Percentiles rank a stretch among this genome's conserved stretches.
Evolutionary conservation across 1,139 yeast species (phyloP).

Genomic region (Suhomyces guaymorum): DNA sequence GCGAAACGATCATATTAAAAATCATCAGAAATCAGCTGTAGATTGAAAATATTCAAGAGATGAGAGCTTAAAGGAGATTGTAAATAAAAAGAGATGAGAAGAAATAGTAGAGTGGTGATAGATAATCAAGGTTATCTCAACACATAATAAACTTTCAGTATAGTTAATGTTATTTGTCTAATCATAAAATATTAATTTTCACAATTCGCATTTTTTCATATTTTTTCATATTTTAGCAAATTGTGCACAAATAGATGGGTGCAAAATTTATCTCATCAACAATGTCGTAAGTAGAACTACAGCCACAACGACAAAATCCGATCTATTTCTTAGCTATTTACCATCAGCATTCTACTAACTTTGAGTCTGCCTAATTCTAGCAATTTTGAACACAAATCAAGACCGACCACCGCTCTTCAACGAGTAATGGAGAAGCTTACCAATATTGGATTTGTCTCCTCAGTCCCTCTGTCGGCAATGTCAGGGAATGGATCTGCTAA

Average conservation of each 20-base stretch:
- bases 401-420: conserved; percentile 36
- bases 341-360: too few relatives aligned
- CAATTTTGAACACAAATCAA: conserved; percentile 4
- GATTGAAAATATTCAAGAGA: too few relatives aligned
- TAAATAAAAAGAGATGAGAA: too few relatives aligned
- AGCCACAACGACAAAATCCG: too few relatives aligned
- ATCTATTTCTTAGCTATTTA: too few relatives aligned
- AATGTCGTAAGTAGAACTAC: conserved; percentile 2
- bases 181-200: too few relatives aligned
- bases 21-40: too few relatives aligned
- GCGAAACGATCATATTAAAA: background rate
- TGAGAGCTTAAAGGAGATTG: too few relatives aligned
- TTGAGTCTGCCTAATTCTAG: background rate
- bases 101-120: too few relatives aligned
- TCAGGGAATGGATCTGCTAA: conserved; percentile 1
- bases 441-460: conserved; percentile 5
- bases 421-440: conserved; percentile 31
- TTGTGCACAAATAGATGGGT: conserved; percentile 9
- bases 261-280: conserved; percentile 8
- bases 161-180: too few relatives aligned
- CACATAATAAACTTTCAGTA: too few relatives aligned
- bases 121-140: too few relatives aligned
- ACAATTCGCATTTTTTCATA: background rate
- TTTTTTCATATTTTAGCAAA: background rate
- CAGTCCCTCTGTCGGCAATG: conserved; percentile 1